phyloP scores from a whole-genome alignment of 345 rosid genomes.

The Pistacia integerrima region DNA sequence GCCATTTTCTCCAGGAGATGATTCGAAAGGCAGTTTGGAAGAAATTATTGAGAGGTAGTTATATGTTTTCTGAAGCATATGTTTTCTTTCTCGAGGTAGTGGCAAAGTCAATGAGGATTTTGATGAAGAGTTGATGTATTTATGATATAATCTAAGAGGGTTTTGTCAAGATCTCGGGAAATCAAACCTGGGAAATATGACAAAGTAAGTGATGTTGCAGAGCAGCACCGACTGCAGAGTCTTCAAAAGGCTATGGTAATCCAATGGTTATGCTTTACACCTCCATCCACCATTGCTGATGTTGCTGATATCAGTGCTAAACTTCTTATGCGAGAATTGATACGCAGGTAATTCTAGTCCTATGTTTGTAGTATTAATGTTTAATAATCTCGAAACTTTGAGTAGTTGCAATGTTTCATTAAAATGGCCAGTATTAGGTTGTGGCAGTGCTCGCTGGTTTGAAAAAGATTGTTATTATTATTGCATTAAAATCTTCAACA shows the following conservation, averaged over 20 bases:
- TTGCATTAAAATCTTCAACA: slow-evolving; percentile 4
- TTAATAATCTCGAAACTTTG: background rate
- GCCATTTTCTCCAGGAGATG: slow-evolving; percentile 72
- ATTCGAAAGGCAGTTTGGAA: slow-evolving; percentile 86
- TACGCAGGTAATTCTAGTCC: slow-evolving; percentile 64
- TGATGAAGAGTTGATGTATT: slow-evolving; percentile 4
- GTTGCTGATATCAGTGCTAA: slow-evolving; percentile 68
- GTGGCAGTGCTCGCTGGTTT: background rate
- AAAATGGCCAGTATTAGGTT: background rate
- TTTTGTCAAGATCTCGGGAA: slow-evolving; percentile 90
- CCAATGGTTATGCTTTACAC: slow-evolving; percentile 98
- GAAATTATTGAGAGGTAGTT: slow-evolving; percentile 91
- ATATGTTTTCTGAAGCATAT: slow-evolving; percentile 17
- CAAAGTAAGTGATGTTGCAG: slow-evolving; percentile 75
- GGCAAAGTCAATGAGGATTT: background rate
- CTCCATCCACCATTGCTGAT: slow-evolving; percentile 77
- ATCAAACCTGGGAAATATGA: slow-evolving; percentile 75
- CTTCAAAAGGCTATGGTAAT: slow-evolving; percentile 91
- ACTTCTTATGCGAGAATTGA: no score
- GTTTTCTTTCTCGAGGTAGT: slow-evolving; percentile 17
- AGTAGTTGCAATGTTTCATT: background rate
- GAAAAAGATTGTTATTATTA: background rate
- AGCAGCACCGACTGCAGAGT: slow-evolving; percentile 92
- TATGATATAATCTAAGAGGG: slow-evolving; percentile 49
- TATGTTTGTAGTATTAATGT: background rate